phyloP scores from a whole-genome alignment of 75 land plant genomes.

The Pseudotsuga menziesii region DNA sequence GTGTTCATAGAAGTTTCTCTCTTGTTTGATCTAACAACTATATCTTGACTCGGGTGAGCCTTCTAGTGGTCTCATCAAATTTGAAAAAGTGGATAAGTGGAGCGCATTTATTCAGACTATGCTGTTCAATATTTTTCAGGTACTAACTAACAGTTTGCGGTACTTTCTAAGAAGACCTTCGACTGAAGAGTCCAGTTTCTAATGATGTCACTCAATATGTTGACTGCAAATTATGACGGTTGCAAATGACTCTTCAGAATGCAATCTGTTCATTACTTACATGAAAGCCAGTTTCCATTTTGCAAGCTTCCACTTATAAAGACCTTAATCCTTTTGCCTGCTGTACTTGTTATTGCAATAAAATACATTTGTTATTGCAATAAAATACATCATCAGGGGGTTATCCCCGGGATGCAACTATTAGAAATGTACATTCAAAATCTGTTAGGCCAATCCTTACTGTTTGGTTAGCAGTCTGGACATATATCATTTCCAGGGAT shows the following conservation, averaged over 20 bases:
- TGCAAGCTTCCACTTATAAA: background rate
- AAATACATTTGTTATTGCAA: background rate
- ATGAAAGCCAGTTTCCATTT: background rate
- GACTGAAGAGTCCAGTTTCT: constrained; percentile 69
- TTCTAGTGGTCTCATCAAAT: background rate
- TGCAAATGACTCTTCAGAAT: background rate
- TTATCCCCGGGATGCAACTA: no score
- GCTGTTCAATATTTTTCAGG: constrained; percentile 24
- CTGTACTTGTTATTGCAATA: background rate
- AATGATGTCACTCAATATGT: background rate
- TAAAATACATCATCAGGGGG: background rate
- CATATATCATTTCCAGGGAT: background rate
- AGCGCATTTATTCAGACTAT: background rate
- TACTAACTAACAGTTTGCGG: constrained; percentile 54
- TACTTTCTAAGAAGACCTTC: constrained; percentile 65
- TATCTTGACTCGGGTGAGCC: background rate
- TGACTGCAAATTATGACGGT: background rate
- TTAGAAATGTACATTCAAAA: no score
- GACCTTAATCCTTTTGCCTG: background rate
- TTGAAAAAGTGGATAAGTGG: background rate
- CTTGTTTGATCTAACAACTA: background rate
- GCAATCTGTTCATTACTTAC: background rate
- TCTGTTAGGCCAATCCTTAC: background rate
- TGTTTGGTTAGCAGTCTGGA: background rate
- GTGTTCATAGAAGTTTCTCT: background rate